Evolutionary conservation across 2,329 filamentous ascomycete genomes (phyloP).

Genomic region (Trichoderma pleuroti): DNA sequence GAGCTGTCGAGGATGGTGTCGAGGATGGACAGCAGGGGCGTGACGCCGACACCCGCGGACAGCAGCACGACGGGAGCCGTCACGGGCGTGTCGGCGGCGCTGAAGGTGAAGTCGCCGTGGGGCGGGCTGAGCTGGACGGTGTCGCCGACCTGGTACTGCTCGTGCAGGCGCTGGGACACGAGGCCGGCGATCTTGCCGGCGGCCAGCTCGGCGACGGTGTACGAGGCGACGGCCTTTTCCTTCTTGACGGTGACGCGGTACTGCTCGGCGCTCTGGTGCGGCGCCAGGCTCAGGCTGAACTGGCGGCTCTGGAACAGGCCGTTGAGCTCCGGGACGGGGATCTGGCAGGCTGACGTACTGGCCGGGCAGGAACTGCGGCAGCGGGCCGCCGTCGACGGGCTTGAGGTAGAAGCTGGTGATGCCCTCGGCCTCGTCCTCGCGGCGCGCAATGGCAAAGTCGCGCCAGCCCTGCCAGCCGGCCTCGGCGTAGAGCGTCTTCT

Average conservation of each 20-base stretch:
- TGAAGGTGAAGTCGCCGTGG: conserved; percentile 58
- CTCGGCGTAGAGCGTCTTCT: conserved; percentile 57
- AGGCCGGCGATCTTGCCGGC: conserved; percentile 41
- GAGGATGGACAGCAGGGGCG: conserved; percentile 63
- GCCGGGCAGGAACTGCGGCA: conserved; percentile 64
- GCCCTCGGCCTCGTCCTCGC: conserved; percentile 56
- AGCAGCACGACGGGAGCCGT: conserved; percentile 60
- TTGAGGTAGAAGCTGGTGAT: conserved; percentile 69
- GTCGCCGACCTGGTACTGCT: conserved; percentile 47
- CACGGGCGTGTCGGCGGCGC: conserved; percentile 40
- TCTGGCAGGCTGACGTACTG: conserved; percentile 68
- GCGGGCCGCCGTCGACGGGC: conserved; percentile 51
- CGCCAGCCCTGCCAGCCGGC: conserved; percentile 46
- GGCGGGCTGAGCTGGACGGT: conserved; percentile 54
- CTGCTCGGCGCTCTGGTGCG: conserved; percentile 46
- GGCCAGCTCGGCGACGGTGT: conserved; percentile 32
- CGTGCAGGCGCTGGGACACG: conserved; percentile 53
- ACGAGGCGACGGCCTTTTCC: conserved; percentile 41
- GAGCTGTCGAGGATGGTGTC: conserved; percentile 44
- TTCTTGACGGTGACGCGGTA: conserved; percentile 74
- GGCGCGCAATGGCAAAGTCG: conserved; percentile 54
- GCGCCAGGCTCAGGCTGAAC: conserved; percentile 67
- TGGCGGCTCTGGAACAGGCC: conserved; percentile 66
- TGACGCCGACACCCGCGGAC: conserved; percentile 66
- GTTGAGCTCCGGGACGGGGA: conserved; percentile 55